phyloP scores from a whole-genome alignment of 148 eudicot species.

The Polygonum aviculare region DNA sequence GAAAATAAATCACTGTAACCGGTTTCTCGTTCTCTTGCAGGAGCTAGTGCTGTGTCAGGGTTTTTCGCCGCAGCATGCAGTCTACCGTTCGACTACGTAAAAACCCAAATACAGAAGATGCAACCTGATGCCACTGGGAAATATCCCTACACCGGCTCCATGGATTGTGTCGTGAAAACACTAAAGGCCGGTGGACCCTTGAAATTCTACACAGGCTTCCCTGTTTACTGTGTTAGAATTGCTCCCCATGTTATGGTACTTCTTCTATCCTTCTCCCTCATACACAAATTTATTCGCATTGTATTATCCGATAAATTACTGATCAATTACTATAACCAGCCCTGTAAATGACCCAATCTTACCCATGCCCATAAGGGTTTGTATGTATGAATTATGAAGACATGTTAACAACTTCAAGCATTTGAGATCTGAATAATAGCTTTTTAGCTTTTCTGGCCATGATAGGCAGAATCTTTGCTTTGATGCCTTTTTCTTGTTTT shows the following conservation, averaged over 20 bases:
- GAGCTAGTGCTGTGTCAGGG: conserved; percentile 24
- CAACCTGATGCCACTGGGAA: conserved; percentile 23
- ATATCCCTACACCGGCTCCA: conserved; percentile 20
- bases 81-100: conserved; percentile 25
- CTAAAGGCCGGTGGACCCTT: conserved; percentile 23
- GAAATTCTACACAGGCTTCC: conserved; percentile 27
- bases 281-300: background rate
- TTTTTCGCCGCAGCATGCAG: conserved; percentile 26
- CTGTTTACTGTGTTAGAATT: conserved; percentile 22
- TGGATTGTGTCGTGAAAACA: conserved; percentile 25
- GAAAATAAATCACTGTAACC: background rate
- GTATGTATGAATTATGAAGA: too few relatives aligned
- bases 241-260: conserved; percentile 28
- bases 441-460: too few relatives aligned
- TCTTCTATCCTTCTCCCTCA: background rate
- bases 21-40: conserved; percentile 12
- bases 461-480: background rate
- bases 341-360: background rate
- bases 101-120: conserved; percentile 30
- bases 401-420: background rate
- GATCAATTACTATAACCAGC: too few relatives aligned
- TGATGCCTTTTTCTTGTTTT: background rate
- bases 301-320: too few relatives aligned
- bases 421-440: background rate
- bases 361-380: too few relatives aligned